Evolutionary conservation across 768 basidiomycete species (phyloP).

Genomic region (Scleroderma bovista): DNA sequence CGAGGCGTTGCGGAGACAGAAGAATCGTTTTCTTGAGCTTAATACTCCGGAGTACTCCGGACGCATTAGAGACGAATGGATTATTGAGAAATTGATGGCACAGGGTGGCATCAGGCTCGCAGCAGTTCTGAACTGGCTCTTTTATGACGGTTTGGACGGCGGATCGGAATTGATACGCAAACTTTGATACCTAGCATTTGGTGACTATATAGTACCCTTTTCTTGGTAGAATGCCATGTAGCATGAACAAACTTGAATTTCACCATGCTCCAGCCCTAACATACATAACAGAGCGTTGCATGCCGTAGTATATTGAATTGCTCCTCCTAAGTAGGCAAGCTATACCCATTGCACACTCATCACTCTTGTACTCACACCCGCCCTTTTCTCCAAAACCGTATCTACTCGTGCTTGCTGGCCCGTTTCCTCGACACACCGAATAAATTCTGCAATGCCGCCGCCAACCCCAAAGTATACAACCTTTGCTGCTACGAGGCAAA

Average conservation of each 20-base stretch:
- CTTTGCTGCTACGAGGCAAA: constrained; percentile 81
- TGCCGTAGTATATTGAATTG: no score
- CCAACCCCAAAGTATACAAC: constrained; percentile 90
- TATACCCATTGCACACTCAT: constrained; percentile 53
- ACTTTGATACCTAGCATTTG: no score
- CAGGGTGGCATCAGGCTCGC: constrained; percentile 84
- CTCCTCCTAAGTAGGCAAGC: no score
- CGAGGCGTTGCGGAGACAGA: background rate
- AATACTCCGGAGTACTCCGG: constrained; percentile 80
- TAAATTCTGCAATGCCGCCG: constrained; percentile 72
- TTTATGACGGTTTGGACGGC: constrained; percentile 20
- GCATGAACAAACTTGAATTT: no score
- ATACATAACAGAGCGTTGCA: no score
- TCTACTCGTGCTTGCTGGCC: constrained; percentile 39
- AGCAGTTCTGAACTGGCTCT: constrained; percentile 73
- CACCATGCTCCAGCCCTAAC: no score
- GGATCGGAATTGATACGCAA: background rate
- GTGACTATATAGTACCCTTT: no score
- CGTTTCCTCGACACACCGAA: constrained; percentile 40
- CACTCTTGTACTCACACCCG: constrained; percentile 72
- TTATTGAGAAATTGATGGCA: constrained; percentile 78
- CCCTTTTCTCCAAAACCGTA: constrained; percentile 57
- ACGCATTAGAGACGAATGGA: constrained; percentile 54
- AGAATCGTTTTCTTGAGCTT: constrained; percentile 54
- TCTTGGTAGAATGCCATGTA: no score